A percentile compares a stretch with the other conserved stretches of the same genome.
Evolutionary conservation across 2,329 filamentous ascomycete genomes (phyloP).

Genomic region (Graphilbum fragrans): DNA sequence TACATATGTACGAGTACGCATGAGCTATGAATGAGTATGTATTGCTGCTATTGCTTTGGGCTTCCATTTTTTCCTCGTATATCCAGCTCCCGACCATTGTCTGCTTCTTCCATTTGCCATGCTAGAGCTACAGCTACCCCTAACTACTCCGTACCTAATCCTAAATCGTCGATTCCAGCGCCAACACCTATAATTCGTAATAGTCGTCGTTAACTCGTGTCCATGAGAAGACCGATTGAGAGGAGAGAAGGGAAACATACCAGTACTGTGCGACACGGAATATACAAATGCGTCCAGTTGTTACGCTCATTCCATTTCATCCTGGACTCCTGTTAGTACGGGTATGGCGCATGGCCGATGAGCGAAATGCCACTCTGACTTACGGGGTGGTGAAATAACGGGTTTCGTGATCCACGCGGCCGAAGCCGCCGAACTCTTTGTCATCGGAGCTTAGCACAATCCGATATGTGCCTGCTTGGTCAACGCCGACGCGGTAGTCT

Average conservation of each 20-base stretch:
- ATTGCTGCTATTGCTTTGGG: too few relatives aligned
- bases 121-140: not conserved
- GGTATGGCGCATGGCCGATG: not conserved
- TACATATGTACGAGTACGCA: too few relatives aligned
- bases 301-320: conserved; percentile 80
- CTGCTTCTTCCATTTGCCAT: not conserved
- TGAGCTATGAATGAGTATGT: too few relatives aligned
- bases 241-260: conserved; percentile 36
- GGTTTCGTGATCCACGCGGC: conserved; percentile 64
- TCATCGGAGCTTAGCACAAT: conserved; percentile 76
- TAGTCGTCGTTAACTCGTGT: not conserved
- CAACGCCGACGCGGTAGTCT: conserved; percentile 86
- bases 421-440: conserved; percentile 66
- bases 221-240: not conserved
- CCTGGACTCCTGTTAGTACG: conserved; percentile 5
- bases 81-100: too few relatives aligned
- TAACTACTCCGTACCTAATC: not conserved
- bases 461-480: conserved; percentile 72
- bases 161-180: conserved; percentile 17
- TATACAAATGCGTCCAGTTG: conserved; percentile 89
- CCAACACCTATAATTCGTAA: conserved; percentile 12
- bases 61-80: too few relatives aligned
- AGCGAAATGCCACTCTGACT: not conserved
- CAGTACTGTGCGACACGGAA: conserved; percentile 71
- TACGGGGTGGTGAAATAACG: conserved; percentile 79